phyloP scores from a whole-genome alignment of 2,329 filamentous ascomycete species.

The Plenodomus tracheiphilus region DNA sequence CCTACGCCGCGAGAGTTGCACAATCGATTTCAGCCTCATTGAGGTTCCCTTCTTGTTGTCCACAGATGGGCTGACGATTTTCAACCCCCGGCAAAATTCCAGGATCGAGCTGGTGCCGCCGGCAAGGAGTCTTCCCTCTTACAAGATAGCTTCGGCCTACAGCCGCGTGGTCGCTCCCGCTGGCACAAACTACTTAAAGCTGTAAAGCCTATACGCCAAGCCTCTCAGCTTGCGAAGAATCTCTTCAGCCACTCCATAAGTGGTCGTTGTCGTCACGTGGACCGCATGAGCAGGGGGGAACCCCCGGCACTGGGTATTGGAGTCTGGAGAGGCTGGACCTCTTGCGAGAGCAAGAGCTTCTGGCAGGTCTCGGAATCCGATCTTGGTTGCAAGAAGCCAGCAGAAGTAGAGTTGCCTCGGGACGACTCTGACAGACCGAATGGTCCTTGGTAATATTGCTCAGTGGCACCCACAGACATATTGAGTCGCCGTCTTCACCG shows the following conservation, averaged over 20 bases:
- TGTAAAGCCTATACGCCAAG: background rate
- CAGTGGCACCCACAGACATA: slow-evolving; percentile 23
- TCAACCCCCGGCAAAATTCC: background rate
- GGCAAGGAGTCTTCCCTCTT: slow-evolving; percentile 18
- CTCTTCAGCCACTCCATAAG: no score
- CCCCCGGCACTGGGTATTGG: slow-evolving; percentile 27
- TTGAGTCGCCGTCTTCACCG: background rate
- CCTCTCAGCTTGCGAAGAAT: no score
- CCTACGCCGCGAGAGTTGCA: slow-evolving; percentile 6
- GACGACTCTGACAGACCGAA: slow-evolving; percentile 31
- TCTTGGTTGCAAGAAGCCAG: slow-evolving; percentile 37
- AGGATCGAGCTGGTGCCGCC: slow-evolving; percentile 1
- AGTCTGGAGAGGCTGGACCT: slow-evolving; percentile 28
- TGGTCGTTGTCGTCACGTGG: slow-evolving; percentile 6
- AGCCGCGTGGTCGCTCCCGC: slow-evolving; percentile 1
- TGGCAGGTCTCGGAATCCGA: slow-evolving; percentile 25
- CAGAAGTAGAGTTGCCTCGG: slow-evolving; percentile 30
- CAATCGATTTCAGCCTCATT: background rate
- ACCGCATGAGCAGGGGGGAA: slow-evolving; percentile 32
- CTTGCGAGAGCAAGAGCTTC: slow-evolving; percentile 21
- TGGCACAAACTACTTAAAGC: slow-evolving; percentile 3
- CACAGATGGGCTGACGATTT: background rate
- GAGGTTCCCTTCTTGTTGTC: background rate
- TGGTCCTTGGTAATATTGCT: slow-evolving; percentile 40
- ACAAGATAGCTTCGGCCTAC: slow-evolving; percentile 8